Evolutionary conservation across 257 asterid species (phyloP), one percentile per base, ranked within the genome.

Genomic region (Solanum rostratum): DNA sequence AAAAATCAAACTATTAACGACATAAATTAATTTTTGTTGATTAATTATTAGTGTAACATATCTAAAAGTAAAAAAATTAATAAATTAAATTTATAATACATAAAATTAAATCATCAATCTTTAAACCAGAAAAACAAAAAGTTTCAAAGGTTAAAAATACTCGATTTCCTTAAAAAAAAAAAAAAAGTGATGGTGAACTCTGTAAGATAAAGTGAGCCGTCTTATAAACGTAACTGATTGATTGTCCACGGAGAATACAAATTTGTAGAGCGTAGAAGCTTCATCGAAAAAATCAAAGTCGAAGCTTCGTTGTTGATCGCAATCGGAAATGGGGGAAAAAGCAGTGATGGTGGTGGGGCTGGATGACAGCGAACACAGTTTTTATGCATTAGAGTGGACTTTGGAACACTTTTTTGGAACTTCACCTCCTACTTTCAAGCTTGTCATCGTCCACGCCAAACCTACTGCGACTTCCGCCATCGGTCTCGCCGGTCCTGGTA

Each of bases 311-410:
- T 33, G 39, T 33, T 33, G 39, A 33, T 33, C 39, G 39, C 6
- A 33, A 59, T 59, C 30, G 20, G 33, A 7, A 14, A 68, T 71
- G 85, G 78, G 57, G 82, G 98, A 92, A 89, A 96, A 92, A 84
- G 68, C 95, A 43, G 98, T 90, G 84, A 92, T 94, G 95, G 94
- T 96, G 86, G 92, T 94, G 18, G 99, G 94, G 12, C 2, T 94
- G 3, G 98, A 96, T 85, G 97, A 94, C 55, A 96, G 99, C 86
- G 96, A 92, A 15, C 93, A 92, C 85, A 92, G 99, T 86, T 89
- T 83, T 86, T 89, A 93, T 82, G 99, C 98, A 63, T 82, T 94
- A 88, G 90, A 93, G 65, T 96, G 99, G 99, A 90, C 93, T 50
- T 59, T 96, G 83, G 88, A 90, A 16, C 99, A 94, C 85, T 93